Evolutionary conservation across 768 basidiomycete genomes (phyloP).

Genomic region (Kwoniella europaea): DNA sequence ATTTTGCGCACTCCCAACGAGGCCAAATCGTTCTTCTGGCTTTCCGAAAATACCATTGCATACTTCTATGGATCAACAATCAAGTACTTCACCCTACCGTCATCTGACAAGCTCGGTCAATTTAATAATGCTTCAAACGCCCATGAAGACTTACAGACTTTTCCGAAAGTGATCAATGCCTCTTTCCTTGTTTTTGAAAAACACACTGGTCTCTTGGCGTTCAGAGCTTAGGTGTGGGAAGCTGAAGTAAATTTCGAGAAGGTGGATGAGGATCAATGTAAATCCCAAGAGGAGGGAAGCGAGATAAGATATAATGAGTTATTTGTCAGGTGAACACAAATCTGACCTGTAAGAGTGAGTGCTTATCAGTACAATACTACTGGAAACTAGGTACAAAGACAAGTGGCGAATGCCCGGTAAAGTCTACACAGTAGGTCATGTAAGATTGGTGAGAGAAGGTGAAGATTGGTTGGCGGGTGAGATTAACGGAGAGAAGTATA

Average conservation of each 20-base stretch:
- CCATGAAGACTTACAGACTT: slow-evolving; percentile 28
- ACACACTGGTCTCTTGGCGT: slow-evolving; percentile 68
- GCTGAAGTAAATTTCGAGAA: slow-evolving; percentile 64
- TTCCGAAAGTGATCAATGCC: slow-evolving; percentile 38
- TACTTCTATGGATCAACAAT: too few relatives aligned
- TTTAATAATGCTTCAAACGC: neutral
- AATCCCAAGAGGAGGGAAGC: slow-evolving; percentile 69
- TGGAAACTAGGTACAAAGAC: slow-evolving; percentile 47
- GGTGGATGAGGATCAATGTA: slow-evolving; percentile 56
- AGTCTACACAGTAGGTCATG: slow-evolving; percentile 38
- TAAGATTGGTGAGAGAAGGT: slow-evolving; percentile 10
- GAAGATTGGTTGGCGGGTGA: slow-evolving; percentile 65
- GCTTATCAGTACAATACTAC: too few relatives aligned
- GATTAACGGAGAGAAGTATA: slow-evolving; percentile 61
- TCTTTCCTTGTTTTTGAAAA: slow-evolving; percentile 27
- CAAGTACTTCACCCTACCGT: slow-evolving; percentile 12
- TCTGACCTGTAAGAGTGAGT: too few relatives aligned
- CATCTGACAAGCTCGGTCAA: slow-evolving; percentile 9
- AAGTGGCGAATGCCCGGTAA: slow-evolving; percentile 46
- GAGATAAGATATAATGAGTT: slow-evolving; percentile 41
- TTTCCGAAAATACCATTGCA: too few relatives aligned
- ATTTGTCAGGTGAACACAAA: slow-evolving; percentile 5
- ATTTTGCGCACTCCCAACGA: too few relatives aligned
- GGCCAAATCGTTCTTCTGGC: too few relatives aligned
- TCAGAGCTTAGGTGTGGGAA: slow-evolving; percentile 78